Evolutionary conservation across 805 yeast species (phyloP), one percentile per base, ranked within the genome.

Genomic region (Sugiyamaella marilandica): DNA sequence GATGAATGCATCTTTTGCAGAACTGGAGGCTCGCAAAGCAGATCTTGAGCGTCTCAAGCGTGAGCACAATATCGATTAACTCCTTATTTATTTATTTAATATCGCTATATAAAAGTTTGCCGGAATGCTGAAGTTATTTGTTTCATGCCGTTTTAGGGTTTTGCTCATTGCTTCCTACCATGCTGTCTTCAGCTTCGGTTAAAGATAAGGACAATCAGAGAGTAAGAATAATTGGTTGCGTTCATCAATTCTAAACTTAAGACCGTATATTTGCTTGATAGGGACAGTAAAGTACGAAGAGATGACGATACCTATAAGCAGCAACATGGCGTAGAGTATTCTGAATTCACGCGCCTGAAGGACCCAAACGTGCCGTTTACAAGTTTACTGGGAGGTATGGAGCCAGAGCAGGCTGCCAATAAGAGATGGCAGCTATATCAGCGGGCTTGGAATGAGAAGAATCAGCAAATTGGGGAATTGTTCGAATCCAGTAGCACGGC

Each of bases 351-450:
- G 8, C 58, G 64, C 0, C 41, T 47, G 2, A 47, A 54, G 2
- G 59, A 57, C 7, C 54, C 61, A 24, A 37, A 58, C 2, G 55
- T 68, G 5, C 81, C 81, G 10, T 75, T 78, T 63, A 68, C 74
- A 7, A 62, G 66, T 45, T 62, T 79, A 5, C 54, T 77, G 36
- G 70, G 71, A 14, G 81, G 80, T 1, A 56, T 66, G 13, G 83
- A 79, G 59, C 68, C 77, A 1, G 51, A 58, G 2, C 67, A 63
- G 1, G 69, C 72, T 50, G 68, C 71, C 21, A 52, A 64, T 18
- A 59, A 67, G 34, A 61, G 83, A 55, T 74, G 77, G 73, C 66
- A 69, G 33, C 56, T 76, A 37, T 79, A 71, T 56, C 59, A 68
- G 35, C 67, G 67, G 59, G 73, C 66, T 33, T 74, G 77, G 77